phyloP scores from a whole-genome alignment of 768 basidiomycete species.

The Suillus brevipes region DNA sequence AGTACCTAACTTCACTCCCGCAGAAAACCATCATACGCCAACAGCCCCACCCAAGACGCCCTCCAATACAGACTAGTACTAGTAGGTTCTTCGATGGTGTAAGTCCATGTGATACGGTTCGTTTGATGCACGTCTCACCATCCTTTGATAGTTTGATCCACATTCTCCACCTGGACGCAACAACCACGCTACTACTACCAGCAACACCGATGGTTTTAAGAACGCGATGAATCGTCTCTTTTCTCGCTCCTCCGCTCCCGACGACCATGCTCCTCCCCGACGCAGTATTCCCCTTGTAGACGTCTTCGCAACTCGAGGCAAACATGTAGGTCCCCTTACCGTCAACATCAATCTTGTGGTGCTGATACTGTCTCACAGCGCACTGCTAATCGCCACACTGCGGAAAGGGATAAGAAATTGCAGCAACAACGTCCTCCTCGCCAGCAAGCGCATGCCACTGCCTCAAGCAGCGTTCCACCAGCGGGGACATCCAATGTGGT shows the following conservation, averaged over 20 bases:
- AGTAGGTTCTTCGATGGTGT: neutral
- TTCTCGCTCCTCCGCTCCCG: neutral
- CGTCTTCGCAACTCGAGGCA: neutral
- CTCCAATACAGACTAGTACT: neutral
- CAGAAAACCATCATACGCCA: neutral
- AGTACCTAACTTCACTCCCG: neutral
- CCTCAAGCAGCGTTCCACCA: neutral
- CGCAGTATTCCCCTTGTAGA: neutral
- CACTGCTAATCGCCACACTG: neutral
- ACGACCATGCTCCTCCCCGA: neutral
- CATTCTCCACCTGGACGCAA: neutral
- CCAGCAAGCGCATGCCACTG: neutral
- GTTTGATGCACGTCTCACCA: neutral
- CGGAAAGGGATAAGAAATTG: neutral
- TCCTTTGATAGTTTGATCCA: neutral
- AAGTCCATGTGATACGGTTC: neutral
- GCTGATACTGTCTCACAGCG: neutral
- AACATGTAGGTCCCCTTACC: neutral
- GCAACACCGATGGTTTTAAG: neutral
- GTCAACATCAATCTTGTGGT: neutral
- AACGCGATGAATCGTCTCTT: neutral
- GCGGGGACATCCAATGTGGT: neutral
- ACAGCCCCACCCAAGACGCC: neutral
- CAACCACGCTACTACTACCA: neutral
- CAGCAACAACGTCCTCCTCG: neutral